Conservation (phyloP, 768 basidiomycete genomes). For the Xerocomellus amylosporus region DNA sequence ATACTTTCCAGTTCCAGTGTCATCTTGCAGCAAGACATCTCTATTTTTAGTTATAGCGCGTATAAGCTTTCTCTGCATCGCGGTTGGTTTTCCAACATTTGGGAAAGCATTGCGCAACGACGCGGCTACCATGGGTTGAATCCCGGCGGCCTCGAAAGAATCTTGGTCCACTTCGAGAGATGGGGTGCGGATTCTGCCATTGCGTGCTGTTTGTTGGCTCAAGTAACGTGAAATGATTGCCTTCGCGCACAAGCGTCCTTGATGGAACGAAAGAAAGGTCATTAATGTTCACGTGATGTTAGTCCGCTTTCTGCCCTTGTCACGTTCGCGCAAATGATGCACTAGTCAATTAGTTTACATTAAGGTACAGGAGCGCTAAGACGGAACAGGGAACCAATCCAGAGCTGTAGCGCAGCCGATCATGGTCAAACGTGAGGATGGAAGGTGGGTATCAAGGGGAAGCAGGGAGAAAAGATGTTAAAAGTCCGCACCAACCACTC, state of each 20-base stretch:
- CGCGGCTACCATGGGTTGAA: slow-evolving; percentile 46
- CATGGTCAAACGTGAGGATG: slow-evolving; percentile 26
- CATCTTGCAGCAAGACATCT: slow-evolving; percentile 66
- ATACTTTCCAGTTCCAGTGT: slow-evolving; percentile 80
- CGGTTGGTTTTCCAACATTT: slow-evolving; percentile 53
- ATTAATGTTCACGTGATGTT: slow-evolving; percentile 27
- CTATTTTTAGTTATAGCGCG: slow-evolving; percentile 53
- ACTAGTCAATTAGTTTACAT: slow-evolving; percentile 8
- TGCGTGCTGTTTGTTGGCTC: slow-evolving; percentile 21
- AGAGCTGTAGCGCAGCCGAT: slow-evolving; percentile 1
- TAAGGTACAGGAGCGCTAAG: slow-evolving; percentile 11
- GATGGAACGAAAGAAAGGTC: slow-evolving; percentile 17
- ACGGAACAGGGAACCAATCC: slow-evolving; percentile 1
- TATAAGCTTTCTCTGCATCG: slow-evolving; percentile 58
- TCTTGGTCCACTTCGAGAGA: slow-evolving; percentile 2
- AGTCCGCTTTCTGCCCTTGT: no score
- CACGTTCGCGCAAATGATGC: no score
- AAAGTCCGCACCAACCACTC: slow-evolving; percentile 4
- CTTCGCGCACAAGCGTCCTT: slow-evolving; percentile 21
- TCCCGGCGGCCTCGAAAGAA: slow-evolving; percentile 52
- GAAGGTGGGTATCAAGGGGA: slow-evolving; percentile 15
- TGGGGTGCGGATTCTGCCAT: background rate
- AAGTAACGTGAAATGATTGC: slow-evolving; percentile 25
- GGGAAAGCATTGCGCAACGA: slow-evolving; percentile 62
- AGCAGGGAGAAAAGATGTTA: slow-evolving; percentile 1